These are phyloP conservation scores for Mesembryanthemum crystallinum DNA, from an alignment of 148 eudicot species.

Conservation along the genomic window DNA sequence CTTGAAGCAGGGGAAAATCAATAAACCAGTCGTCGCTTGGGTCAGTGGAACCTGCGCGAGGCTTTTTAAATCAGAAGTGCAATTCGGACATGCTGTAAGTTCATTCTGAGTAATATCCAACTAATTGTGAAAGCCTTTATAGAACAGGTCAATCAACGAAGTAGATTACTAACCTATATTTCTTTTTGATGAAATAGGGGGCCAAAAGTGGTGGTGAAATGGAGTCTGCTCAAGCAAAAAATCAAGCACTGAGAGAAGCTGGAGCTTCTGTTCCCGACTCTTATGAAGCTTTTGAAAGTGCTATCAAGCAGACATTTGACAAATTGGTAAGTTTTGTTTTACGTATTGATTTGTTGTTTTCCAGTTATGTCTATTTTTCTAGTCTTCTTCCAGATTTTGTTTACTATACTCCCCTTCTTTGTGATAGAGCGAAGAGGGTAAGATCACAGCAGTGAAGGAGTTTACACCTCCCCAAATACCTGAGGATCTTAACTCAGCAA, in stretches of 20 bases:
- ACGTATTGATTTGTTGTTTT: neutral
- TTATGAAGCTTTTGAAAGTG: conserved; percentile 79
- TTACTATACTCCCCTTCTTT: neutral
- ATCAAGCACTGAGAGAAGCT: conserved; percentile 86
- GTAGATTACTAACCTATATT: neutral
- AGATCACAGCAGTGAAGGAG: conserved; percentile 76
- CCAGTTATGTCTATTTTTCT: neutral
- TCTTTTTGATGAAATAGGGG: conserved; percentile 45
- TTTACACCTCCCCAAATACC: conserved; percentile 94
- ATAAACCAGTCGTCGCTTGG: conserved; percentile 95
- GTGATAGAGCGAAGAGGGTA: conserved; percentile 64
- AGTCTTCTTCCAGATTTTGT: neutral
- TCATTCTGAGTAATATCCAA: conserved; percentile 7
- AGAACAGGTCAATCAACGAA: neutral
- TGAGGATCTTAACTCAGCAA: conserved; percentile 84
- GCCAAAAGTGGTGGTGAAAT: conserved; percentile 96
- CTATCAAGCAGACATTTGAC: conserved; percentile 76
- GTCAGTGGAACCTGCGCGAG: conserved; percentile 99
- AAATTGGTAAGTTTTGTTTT: conserved; percentile 52
- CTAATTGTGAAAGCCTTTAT: neutral
- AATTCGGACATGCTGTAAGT: conserved; percentile 97
- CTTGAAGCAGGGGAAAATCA: conserved; percentile 89
- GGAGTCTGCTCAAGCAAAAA: conserved; percentile 98
- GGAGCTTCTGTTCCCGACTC: conserved; percentile 97
- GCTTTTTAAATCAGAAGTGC: conserved; percentile 98